phyloP scores from a whole-genome alignment of 768 basidiomycete genomes.

The Termitomyces sp. region DNA sequence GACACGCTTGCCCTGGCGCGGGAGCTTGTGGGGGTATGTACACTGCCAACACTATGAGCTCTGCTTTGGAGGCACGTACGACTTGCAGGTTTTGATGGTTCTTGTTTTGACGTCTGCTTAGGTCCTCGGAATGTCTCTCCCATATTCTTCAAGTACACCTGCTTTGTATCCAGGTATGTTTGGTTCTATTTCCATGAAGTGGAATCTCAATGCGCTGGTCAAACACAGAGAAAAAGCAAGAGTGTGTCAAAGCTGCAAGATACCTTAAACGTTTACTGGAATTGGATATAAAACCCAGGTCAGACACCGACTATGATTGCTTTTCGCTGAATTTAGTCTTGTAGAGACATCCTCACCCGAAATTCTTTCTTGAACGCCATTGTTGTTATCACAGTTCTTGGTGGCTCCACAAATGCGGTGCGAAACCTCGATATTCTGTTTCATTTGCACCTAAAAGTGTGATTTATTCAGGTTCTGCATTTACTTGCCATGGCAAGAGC shows the following conservation, averaged over 20 bases:
- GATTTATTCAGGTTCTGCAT: constrained; percentile 60
- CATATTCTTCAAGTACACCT: constrained; percentile 76
- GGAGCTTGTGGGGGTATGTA: constrained; percentile 90
- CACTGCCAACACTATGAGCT: constrained; percentile 89
- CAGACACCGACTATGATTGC: neutral
- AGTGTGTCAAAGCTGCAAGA: constrained; percentile 73
- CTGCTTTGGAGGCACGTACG: constrained; percentile 55
- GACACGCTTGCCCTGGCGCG: constrained; percentile 78
- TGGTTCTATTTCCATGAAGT: neutral
- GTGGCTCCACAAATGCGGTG: constrained; percentile 87
- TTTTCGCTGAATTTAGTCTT: neutral
- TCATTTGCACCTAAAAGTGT: neutral
- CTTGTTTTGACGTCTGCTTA: constrained; percentile 5
- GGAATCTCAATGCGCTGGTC: neutral
- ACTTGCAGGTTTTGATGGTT: neutral
- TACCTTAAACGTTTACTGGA: constrained; percentile 73
- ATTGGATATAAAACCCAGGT: constrained; percentile 79
- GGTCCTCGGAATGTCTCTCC: constrained; percentile 80
- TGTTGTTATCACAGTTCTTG: constrained; percentile 69
- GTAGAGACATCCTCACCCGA: constrained; percentile 39
- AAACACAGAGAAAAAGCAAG: constrained; percentile 66
- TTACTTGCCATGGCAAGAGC: constrained; percentile 82
- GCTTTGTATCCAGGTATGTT: constrained; percentile 59
- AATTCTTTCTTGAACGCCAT: constrained; percentile 78
- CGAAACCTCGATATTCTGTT: constrained; percentile 12